phyloP scores from a whole-genome alignment of 164 flowering plant species.

The Sedum album region DNA sequence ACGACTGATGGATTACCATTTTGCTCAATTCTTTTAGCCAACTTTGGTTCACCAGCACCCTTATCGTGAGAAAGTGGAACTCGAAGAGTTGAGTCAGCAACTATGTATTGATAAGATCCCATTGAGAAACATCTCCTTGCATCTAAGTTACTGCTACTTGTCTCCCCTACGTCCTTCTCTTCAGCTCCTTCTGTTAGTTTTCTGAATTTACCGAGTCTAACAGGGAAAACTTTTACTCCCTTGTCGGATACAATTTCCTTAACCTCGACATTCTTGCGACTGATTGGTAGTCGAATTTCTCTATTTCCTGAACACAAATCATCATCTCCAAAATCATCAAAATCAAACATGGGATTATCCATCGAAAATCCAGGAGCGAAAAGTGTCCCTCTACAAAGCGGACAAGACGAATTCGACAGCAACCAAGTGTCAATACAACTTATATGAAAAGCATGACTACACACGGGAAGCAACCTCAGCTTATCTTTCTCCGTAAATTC shows the following conservation, averaged over 20 bases:
- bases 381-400: conserved; percentile 10
- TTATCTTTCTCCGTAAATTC: background rate
- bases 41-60: conserved; percentile 2
- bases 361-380: background rate
- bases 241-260: background rate
- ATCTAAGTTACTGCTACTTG: conserved; percentile 50
- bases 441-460: conserved; percentile 18
- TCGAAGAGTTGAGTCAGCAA: conserved; percentile 29
- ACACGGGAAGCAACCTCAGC: conserved; percentile 9
- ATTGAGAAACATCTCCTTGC: conserved; percentile 61
- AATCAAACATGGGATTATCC: background rate
- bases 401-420: conserved; percentile 15
- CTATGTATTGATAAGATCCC: conserved; percentile 62
- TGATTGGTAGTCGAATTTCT: background rate
- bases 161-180: conserved; percentile 32
- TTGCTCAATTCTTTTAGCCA: conserved; percentile 10
- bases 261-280: background rate
- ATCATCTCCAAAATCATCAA: background rate
- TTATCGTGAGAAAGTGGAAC: conserved; percentile 26
- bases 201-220: conserved; percentile 8
- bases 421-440: conserved; percentile 6
- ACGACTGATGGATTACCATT: conserved; percentile 17
- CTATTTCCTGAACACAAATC: background rate
- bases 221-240: background rate
- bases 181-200: conserved; percentile 18